Evolutionary conservation across 108 stramenopile species (phyloP).

Genomic region (Fragilaria crotonensis): DNA sequence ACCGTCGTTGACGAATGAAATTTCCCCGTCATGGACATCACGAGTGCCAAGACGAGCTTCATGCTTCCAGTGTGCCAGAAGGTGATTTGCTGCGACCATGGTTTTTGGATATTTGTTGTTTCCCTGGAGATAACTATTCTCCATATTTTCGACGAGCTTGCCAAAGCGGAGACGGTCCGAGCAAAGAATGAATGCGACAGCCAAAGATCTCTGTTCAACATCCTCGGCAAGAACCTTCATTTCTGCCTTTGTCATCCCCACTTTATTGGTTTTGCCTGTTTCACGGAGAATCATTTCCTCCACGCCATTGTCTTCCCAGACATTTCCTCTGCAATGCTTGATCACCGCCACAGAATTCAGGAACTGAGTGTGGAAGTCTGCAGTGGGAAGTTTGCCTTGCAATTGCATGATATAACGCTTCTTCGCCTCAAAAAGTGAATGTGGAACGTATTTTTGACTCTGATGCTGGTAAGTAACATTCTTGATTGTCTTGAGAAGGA

Average conservation of each 20-base stretch:
- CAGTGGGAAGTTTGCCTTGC: not conserved
- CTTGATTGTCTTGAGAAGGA: not conserved
- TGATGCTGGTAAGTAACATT: conserved; percentile 2
- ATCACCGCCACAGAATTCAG: conserved; percentile 13
- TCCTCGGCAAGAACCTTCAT: not conserved
- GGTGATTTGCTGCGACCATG: conserved; percentile 7
- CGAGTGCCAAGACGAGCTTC: not conserved
- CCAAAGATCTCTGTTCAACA: conserved; percentile 8
- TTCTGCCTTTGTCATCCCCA: not conserved
- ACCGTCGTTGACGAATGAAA: not conserved
- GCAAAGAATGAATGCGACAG: conserved; percentile 9
- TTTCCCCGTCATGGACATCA: not conserved
- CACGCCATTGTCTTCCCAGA: too few relatives aligned
- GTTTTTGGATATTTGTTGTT: conserved; percentile 20
- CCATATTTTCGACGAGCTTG: conserved; percentile 9
- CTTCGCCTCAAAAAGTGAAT: conserved; percentile 7
- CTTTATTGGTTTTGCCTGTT: not conserved
- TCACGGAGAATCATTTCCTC: not conserved
- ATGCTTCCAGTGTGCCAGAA: conserved; percentile 10
- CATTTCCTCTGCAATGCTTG: not conserved
- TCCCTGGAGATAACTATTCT: conserved; percentile 6
- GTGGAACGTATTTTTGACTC: conserved; percentile 2
- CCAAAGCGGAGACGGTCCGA: conserved; percentile 8
- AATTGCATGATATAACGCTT: not conserved
- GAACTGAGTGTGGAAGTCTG: not conserved